These are phyloP conservation scores for Rhodotorula diobovata DNA, from an alignment of 768 basidiomycete genomes.

Conservation along the genomic window DNA sequence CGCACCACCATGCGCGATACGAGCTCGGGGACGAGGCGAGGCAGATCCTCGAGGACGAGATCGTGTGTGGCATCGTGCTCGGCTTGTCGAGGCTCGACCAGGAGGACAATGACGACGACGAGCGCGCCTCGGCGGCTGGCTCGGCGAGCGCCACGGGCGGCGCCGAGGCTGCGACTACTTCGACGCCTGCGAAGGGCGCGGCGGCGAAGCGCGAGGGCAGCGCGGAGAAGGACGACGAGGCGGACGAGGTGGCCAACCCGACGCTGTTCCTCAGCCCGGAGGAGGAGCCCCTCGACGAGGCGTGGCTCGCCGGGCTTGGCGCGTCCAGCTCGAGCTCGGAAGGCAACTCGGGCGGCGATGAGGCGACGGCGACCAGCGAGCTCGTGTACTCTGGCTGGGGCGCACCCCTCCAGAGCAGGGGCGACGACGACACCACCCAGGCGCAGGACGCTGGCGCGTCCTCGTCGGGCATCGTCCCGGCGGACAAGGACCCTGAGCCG, in stretches of 20 bases:
- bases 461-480: background rate
- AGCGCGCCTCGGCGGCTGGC: slow-evolving; percentile 2
- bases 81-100: slow-evolving; percentile 75
- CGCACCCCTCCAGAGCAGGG: background rate
- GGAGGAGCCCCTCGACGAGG: slow-evolving; percentile 27
- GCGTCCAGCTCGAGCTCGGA: background rate
- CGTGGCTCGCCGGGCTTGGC: background rate
- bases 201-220: background rate
- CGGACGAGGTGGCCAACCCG: background rate
- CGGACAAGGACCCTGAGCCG: background rate
- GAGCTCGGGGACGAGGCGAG: slow-evolving; percentile 52
- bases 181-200: background rate
- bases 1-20: slow-evolving; percentile 42
- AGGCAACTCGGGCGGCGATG: too few species aligned
- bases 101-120: slow-evolving; percentile 45
- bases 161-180: too few species aligned
- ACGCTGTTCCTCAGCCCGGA: slow-evolving; percentile 25
- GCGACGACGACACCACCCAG: too few species aligned
- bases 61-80: slow-evolving; percentile 78
- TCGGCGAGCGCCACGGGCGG: slow-evolving; percentile 23
- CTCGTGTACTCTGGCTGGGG: background rate
- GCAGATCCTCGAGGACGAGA: slow-evolving; percentile 68
- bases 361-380: background rate
- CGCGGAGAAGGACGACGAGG: background rate
- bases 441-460: background rate